These are phyloP conservation scores for Candida silvatica DNA, from an alignment of 805 yeast genomes.

Conservation along the genomic window DNA sequence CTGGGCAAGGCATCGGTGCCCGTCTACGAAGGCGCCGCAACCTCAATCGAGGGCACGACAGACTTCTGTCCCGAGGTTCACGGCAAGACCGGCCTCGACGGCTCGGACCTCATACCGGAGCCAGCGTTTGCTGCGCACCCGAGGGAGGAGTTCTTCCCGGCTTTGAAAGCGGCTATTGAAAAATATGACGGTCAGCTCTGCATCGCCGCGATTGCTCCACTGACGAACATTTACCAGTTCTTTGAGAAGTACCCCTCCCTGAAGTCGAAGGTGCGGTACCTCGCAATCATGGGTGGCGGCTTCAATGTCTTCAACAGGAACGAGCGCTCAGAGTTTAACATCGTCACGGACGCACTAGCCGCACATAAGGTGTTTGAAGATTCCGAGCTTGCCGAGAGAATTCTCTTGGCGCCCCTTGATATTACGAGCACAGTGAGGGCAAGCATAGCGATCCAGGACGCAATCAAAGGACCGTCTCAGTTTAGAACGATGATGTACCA, in stretches of 20 bases:
- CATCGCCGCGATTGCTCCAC: slow-evolving; percentile 68
- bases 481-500: slow-evolving; percentile 49
- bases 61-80: slow-evolving; percentile 56
- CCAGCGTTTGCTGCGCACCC: slow-evolving; percentile 6
- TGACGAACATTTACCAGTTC: slow-evolving; percentile 62
- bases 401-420: slow-evolving; percentile 56
- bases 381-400: slow-evolving; percentile 35
- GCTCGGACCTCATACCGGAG: slow-evolving; percentile 51
- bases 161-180: slow-evolving; percentile 14
- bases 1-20: slow-evolving; percentile 43
- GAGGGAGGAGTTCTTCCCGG: slow-evolving; percentile 14
- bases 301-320: slow-evolving; percentile 22
- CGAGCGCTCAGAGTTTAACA: slow-evolving; percentile 62
- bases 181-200: slow-evolving; percentile 40
- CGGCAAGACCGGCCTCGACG: slow-evolving; percentile 72
- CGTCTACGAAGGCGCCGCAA: slow-evolving; percentile 57
- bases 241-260: slow-evolving; percentile 47
- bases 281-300: slow-evolving; percentile 77
- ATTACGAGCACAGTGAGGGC: slow-evolving; percentile 51
- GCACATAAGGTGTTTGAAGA: slow-evolving; percentile 49
- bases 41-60: slow-evolving; percentile 45
- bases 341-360: slow-evolving; percentile 69
- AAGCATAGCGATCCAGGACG: neutral
- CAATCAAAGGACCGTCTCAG: too few relatives aligned
- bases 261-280: slow-evolving; percentile 35